Percentiles rank a stretch among this genome's conserved stretches.
Conservation (phyloP, 805 yeast genomes). For the Sugiyamaella qingdaonensis region DNA sequence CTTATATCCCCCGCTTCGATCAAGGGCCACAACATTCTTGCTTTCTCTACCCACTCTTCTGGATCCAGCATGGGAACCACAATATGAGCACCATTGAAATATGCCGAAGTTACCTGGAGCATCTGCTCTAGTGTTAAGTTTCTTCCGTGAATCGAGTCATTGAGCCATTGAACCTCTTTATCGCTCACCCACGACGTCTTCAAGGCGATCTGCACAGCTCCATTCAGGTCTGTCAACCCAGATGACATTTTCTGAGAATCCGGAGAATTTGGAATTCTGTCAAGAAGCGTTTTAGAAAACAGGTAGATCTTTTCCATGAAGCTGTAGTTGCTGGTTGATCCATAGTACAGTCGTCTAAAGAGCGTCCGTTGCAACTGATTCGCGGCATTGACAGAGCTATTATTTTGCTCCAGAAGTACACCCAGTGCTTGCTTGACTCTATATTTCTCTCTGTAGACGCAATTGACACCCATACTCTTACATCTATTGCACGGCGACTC, state of each 20-base stretch:
- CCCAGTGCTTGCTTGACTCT: background rate
- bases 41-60: background rate
- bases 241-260: background rate
- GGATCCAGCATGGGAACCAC: background rate
- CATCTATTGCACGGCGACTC: constrained; percentile 3
- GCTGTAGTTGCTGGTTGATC: constrained; percentile 8
- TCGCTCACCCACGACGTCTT: background rate
- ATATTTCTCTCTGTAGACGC: constrained; percentile 3
- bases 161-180: background rate
- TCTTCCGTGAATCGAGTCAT: background rate
- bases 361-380: background rate
- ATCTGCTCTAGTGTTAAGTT: background rate
- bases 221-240: background rate
- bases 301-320: constrained; percentile 10
- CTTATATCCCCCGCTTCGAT: background rate
- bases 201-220: background rate
- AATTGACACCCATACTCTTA: background rate
- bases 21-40: background rate
- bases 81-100: constrained; percentile 1
- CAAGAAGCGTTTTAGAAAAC: background rate
- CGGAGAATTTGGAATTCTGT: background rate
- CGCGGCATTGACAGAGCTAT: background rate
- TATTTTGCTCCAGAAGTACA: background rate
- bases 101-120: background rate
- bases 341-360: constrained; percentile 6